phyloP scores from a whole-genome alignment of 805 yeast species.

The Debaryomyces castellii region DNA sequence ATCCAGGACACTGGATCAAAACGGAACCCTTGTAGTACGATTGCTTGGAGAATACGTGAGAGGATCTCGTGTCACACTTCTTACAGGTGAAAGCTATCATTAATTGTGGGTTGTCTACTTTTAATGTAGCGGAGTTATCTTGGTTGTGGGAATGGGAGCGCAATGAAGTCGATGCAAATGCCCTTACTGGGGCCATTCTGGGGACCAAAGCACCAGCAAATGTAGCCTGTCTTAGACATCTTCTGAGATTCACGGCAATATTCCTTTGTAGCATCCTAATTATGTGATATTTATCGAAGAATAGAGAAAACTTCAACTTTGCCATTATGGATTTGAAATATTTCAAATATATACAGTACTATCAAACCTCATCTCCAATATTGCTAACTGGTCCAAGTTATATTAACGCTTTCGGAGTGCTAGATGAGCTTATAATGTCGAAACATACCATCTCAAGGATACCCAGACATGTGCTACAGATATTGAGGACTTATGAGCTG shows the following conservation, averaged over 20 bases:
- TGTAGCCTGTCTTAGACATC: not conserved
- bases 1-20: constrained; percentile 87
- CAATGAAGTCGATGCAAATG: not conserved
- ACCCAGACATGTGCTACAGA: constrained; percentile 19
- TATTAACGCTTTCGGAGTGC: not conserved
- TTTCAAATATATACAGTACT: not conserved
- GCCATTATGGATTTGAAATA: not conserved
- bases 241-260: not conserved
- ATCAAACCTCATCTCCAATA: not conserved
- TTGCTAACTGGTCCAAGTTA: not conserved
- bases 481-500: constrained; percentile 17
- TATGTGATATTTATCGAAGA: no score
- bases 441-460: constrained; percentile 17
- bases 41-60: constrained; percentile 90
- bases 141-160: not conserved
- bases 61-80: constrained; percentile 76
- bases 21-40: constrained; percentile 87
- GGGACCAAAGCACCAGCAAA: not conserved
- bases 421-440: constrained; percentile 12
- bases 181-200: not conserved
- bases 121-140: constrained; percentile 25
- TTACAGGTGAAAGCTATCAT: constrained; percentile 94
- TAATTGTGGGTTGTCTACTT: constrained; percentile 73
- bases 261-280: not conserved
- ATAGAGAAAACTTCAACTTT: no score